Base-by-base conservation (phyloP, 129 eudicot species). In the Flaveria trinervia region DNA sequence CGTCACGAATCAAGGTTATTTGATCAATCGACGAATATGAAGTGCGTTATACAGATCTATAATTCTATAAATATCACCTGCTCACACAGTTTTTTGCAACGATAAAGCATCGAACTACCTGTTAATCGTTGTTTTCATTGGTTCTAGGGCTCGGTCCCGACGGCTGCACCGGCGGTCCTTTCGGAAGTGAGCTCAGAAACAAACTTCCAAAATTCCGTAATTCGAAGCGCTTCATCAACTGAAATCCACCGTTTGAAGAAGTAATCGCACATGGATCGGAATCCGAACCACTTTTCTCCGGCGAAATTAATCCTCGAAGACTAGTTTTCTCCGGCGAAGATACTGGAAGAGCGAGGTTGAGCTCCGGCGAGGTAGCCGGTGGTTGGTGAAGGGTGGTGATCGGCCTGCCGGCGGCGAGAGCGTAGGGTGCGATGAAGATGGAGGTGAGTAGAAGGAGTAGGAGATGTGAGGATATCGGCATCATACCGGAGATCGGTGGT, bases 81-180 rank as follows among this genome's bases (percentile, higher is more conserved):
- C 16, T 41, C 66, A 67, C 68, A 72, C 67, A 30, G 51, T 49
- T 39, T 36, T 71, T 22, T 18, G 68, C 22, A 49, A 36, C 18
- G 33, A 14, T 55, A 23, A 14, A 10, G 3, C 9, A 61, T 36
- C 15, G 1, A 54, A 25, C 48, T 48, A 48, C 74, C 79, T 80
- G 69, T 56, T 80, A 85, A 59, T 80, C 77, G 64, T 85, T 80
- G 0, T 66, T 3, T 55, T 15, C 68, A 76, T 88, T 88, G 14
- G 84, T 80, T 50, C 89, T 80, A 70, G 36, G 39, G 81, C 86
- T 88, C 1, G 92, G 92, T 15, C 89, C 89, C n/a, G 92, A 88
- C 14, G 86, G 80, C 23, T 83, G 86, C 45, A 68, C 56, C 1
- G 71, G 49, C 0, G n/a, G 6, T 50, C 89, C 89, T 72, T 88